Conservation (phyloP, 108 stramenopile genomes). For the Conticribra weissflogii region DNA sequence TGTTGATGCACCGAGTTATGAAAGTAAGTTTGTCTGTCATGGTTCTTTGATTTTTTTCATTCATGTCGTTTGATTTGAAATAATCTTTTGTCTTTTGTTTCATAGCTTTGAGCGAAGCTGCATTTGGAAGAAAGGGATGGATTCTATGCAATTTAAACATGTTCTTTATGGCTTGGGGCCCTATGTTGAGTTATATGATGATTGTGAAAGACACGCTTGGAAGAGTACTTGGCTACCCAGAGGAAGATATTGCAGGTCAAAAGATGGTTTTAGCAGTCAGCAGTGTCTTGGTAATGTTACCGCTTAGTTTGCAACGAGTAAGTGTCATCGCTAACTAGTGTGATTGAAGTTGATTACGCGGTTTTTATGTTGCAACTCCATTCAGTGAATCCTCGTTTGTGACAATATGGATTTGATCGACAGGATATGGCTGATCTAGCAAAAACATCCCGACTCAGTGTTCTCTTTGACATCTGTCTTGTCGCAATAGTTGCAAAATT, state of each 20-base stretch:
- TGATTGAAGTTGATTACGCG: not conserved
- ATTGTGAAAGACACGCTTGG: conserved; percentile 81
- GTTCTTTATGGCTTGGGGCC: conserved; percentile 82
- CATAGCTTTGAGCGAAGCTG: conserved; percentile 57
- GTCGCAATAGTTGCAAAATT: conserved; percentile 59
- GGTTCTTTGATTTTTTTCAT: not conserved
- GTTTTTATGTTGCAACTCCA: no score
- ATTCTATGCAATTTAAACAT: conserved; percentile 66
- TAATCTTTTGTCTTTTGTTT: not conserved
- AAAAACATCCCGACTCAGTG: conserved; percentile 70
- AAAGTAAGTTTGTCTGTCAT: conserved; percentile 27
- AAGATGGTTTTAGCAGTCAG: conserved; percentile 56
- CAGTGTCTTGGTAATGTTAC: conserved; percentile 63
- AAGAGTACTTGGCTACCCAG: conserved; percentile 53
- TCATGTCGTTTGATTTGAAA: not conserved
- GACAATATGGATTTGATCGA: not conserved
- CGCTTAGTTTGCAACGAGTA: conserved; percentile 67
- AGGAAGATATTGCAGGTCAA: conserved; percentile 29
- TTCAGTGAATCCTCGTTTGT: not conserved
- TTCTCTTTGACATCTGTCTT: conserved; percentile 64
- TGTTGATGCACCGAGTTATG: conserved; percentile 69
- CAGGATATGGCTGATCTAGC: conserved; percentile 88
- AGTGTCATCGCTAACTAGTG: not conserved
- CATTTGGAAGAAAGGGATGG: conserved; percentile 76
- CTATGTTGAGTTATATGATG: conserved; percentile 84